These are phyloP conservation scores for Zygoascus sp. DNA, from an alignment of 1,139 yeast genomes.

Conservation along the genomic window DNA sequence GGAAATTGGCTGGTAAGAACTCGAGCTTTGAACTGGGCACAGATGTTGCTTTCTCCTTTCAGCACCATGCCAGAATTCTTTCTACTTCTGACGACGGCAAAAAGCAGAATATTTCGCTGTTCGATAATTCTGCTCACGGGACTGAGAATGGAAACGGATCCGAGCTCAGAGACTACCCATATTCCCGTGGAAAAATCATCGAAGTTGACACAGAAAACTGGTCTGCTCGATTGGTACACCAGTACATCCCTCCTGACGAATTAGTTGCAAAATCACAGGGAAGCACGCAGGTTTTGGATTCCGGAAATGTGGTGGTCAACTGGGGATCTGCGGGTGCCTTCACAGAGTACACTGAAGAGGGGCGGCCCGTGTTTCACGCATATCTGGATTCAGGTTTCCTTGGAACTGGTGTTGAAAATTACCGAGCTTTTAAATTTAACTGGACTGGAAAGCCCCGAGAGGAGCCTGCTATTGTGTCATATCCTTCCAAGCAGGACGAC, in stretches of 20 bases:
- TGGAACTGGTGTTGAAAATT: conserved; percentile 30
- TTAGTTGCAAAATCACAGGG: conserved; percentile 41
- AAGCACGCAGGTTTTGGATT: conserved; percentile 37
- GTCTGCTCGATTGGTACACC: conserved; percentile 33
- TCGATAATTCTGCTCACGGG: conserved; percentile 41
- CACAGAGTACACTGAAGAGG: conserved; percentile 36
- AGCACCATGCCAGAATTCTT: conserved; percentile 40
- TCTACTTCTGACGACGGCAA: conserved; percentile 30
- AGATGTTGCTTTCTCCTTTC: conserved; percentile 36
- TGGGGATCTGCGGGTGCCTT: conserved; percentile 43
- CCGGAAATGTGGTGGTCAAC: conserved; percentile 39
- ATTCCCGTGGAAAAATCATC: conserved; percentile 38
- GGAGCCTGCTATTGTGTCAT: conserved; percentile 31
- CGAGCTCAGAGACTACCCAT: conserved; percentile 27
- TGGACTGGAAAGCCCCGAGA: conserved; percentile 41
- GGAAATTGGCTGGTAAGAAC: conserved; percentile 34
- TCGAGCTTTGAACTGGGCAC: conserved; percentile 25
- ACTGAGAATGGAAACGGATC: conserved; percentile 33
- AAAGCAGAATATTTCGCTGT: conserved; percentile 32
- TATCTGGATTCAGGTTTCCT: conserved; percentile 32
- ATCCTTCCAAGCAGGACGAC: conserved; percentile 20
- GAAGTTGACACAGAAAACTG: conserved; percentile 35
- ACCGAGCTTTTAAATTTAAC: conserved; percentile 39
- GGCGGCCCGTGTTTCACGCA: conserved; percentile 37
- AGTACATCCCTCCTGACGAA: conserved; percentile 30